Percentiles rank a stretch among this genome's conserved stretches.
Conservation (phyloP, 2,329 filamentous ascomycete genomes). For the Cladobotryum protrusum region DNA sequence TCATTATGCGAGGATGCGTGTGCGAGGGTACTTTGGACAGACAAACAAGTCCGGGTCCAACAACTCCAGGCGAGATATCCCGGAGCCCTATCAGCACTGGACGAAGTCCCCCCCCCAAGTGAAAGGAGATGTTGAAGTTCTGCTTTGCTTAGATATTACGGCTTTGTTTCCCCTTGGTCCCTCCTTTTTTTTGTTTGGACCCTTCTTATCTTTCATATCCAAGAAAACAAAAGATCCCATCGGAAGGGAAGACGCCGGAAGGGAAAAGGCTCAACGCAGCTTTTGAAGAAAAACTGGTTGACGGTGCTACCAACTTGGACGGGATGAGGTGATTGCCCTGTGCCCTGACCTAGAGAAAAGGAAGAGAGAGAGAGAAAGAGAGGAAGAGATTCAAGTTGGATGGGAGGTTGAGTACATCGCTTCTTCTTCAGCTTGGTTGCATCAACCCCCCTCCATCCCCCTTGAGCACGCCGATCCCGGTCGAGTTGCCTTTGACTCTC, state of each 20-base stretch:
- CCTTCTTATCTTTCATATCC: too few species aligned
- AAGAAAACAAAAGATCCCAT: neutral
- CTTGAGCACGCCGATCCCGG: slow-evolving; percentile 3
- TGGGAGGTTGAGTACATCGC: too few species aligned
- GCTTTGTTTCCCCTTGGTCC: neutral
- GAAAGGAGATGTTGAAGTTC: neutral
- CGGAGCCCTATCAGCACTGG: neutral
- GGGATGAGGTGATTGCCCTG: too few species aligned
- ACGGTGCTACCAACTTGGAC: slow-evolving; percentile 5
- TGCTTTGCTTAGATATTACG: neutral
- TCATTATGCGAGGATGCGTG: slow-evolving; percentile 12
- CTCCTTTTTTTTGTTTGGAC: too few species aligned
- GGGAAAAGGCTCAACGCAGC: slow-evolving; percentile 10
- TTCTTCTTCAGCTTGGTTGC: neutral
- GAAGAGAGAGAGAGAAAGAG: too few species aligned
- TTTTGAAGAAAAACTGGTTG: slow-evolving; percentile 6
- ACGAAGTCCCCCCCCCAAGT: too few species aligned
- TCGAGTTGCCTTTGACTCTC: neutral
- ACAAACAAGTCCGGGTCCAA: slow-evolving; percentile 9
- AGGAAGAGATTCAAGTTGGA: too few species aligned
- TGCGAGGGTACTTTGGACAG: slow-evolving; percentile 3
- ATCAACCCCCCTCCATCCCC: neutral
- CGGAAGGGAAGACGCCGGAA: slow-evolving; percentile 11
- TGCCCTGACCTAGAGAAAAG: too few species aligned
- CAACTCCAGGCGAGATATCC: slow-evolving; percentile 6